These are phyloP conservation scores for Sugiyamaella castrensis DNA, from an alignment of 1,139 yeast genomes.

Conservation along the genomic window DNA sequence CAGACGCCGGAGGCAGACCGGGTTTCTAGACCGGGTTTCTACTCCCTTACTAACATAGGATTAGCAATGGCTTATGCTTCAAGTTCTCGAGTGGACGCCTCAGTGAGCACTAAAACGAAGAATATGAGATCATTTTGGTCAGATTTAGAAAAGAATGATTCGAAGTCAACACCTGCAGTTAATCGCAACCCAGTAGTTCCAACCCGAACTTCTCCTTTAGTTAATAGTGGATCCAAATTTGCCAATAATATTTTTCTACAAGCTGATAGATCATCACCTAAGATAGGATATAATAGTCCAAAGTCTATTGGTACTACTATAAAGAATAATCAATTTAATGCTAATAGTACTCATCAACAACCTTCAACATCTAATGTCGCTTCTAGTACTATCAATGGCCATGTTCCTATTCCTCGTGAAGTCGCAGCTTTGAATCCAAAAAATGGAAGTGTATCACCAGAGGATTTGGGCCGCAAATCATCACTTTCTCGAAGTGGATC, in stretches of 20 bases:
- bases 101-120: conserved; percentile 24
- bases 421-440: no score
- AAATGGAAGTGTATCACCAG: conserved; percentile 4
- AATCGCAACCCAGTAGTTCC: conserved; percentile 16
- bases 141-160: conserved; percentile 30
- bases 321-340: conserved; percentile 5
- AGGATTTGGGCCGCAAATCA: conserved; percentile 4
- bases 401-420: not conserved
- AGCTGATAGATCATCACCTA: conserved; percentile 16
- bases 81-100: conserved; percentile 12
- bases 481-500: conserved; percentile 31
- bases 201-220: conserved; percentile 11
- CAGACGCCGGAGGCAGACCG: no score
- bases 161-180: conserved; percentile 19
- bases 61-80: conserved; percentile 1
- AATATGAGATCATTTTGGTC: conserved; percentile 34
- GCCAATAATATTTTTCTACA: conserved; percentile 26
- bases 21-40: no score
- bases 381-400: not conserved
- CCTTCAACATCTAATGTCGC: not conserved
- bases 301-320: not conserved
- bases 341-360: not conserved
- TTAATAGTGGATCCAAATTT: conserved; percentile 13
- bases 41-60: no score
- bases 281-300: not conserved